These are phyloP conservation scores for Paulownia fortunei DNA, from an alignment of 257 asterid species.

Conservation along the genomic window DNA sequence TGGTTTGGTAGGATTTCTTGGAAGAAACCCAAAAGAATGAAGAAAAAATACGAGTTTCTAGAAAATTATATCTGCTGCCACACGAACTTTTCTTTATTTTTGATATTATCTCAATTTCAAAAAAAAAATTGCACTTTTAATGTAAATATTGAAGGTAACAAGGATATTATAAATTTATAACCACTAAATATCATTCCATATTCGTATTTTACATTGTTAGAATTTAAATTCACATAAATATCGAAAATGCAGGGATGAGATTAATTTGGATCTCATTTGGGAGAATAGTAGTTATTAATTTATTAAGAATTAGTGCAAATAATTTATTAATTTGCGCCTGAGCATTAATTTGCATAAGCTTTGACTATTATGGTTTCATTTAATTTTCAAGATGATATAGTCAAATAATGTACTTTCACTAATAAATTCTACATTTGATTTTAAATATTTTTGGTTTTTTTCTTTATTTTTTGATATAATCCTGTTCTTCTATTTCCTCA, in stretches of 20 bases:
- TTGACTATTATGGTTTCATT: background rate
- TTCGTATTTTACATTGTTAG: background rate
- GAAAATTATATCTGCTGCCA: no score
- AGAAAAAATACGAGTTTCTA: no score
- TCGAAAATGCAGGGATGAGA: background rate
- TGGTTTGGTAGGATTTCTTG: no score
- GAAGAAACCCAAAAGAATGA: no score
- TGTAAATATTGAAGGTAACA: no score
- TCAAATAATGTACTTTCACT: background rate
- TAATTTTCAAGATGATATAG: background rate
- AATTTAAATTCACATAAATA: background rate
- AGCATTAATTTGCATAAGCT: background rate
- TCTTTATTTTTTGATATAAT: background rate
- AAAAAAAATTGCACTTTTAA: no score
- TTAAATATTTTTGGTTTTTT: background rate
- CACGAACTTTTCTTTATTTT: no score
- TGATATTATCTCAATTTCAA: no score
- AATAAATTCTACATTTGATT: background rate
- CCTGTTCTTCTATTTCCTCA: background rate
- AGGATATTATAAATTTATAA: background rate
- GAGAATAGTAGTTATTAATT: background rate
- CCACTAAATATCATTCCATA: background rate
- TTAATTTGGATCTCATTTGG: background rate
- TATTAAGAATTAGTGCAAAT: background rate
- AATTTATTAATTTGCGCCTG: no score